phyloP scores from a whole-genome alignment of 2,329 filamentous ascomycete genomes.

The Aspergillus vadensis region DNA sequence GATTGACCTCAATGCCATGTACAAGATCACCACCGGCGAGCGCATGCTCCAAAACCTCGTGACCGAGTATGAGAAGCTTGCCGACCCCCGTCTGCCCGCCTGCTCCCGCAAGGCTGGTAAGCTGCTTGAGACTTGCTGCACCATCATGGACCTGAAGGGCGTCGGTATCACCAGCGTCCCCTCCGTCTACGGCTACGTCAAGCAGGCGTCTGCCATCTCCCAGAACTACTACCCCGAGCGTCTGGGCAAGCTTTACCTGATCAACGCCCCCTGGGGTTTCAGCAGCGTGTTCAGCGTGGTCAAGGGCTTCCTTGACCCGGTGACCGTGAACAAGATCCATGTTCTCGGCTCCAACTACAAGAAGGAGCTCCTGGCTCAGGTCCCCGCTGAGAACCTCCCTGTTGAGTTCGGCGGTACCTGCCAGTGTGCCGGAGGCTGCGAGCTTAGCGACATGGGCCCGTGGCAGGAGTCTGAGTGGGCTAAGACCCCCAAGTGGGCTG shows the following conservation, averaged over 20 bases:
- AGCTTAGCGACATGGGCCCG: conserved; percentile 84
- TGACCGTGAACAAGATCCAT: conserved; percentile 95
- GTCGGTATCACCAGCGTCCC: conserved; percentile 80
- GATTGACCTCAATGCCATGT: conserved; percentile 85
- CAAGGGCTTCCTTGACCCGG: conserved; percentile 93
- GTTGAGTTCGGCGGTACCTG: conserved; percentile 82
- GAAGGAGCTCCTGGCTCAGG: conserved; percentile 78
- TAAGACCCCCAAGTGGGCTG: conserved; percentile 47
- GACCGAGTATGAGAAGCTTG: conserved; percentile 94
- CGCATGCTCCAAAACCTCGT: conserved; percentile 97
- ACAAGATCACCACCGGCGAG: conserved; percentile 87
- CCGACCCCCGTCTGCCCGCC: conserved; percentile 88
- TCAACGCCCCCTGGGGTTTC: conserved; percentile 98
- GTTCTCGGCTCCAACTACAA: conserved; percentile 81
- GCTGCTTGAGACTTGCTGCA: conserved; percentile 96
- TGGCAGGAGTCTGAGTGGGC: conserved; percentile 63
- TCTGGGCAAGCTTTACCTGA: conserved; percentile 91
- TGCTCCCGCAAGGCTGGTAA: conserved; percentile 89
- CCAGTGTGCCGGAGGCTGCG: conserved; percentile 78
- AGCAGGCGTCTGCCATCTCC: conserved; percentile 80
- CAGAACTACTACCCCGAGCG: conserved; percentile 99
- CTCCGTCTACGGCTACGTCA: conserved; percentile 86
- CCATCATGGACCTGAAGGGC: conserved; percentile 96
- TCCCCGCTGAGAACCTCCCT: conserved; percentile 87
- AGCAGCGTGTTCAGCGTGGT: conserved; percentile 79